Percentiles rank a stretch among this genome's conserved stretches.
Evolutionary conservation across 179 eudicot genomes (phyloP).

Genomic region (Sideroxylon spinosum): DNA sequence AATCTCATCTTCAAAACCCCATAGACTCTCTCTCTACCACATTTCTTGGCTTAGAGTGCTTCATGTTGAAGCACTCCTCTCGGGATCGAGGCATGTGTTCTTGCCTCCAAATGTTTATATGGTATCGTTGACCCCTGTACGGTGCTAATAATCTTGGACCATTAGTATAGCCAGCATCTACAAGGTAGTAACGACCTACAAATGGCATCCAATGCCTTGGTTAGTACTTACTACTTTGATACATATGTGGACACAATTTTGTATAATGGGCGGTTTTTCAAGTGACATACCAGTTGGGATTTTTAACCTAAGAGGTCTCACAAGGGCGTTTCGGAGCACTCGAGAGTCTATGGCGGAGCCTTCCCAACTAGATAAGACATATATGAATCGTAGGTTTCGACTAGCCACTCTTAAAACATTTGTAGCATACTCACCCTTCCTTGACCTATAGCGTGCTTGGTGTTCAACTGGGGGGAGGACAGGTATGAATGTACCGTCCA

Average conservation of each 20-base stretch:
- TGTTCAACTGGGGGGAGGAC: neutral
- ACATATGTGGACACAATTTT: too few relatives aligned
- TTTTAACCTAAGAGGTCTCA: neutral
- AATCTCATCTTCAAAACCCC: neutral
- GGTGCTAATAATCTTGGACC: neutral
- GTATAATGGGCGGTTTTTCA: neutral
- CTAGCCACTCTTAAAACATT: too few relatives aligned
- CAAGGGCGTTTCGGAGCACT: neutral
- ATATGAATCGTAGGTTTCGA: neutral
- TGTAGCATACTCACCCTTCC: neutral
- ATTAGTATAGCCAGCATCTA: neutral
- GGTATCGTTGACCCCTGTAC: neutral
- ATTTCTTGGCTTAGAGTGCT: neutral
- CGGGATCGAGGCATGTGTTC: neutral
- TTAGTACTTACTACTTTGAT: too few relatives aligned
- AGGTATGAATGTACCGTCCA: neutral
- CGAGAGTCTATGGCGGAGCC: neutral
- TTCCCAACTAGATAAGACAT: neutral
- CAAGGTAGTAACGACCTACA: neutral
- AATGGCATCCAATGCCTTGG: neutral
- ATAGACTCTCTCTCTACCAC: neutral
- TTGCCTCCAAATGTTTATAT: neutral
- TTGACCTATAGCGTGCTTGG: conserved; percentile 1
- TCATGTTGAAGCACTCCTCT: neutral
- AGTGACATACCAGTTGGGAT: neutral